phyloP scores from a whole-genome alignment of 495 filamentous ascomycete genomes.

The Xylaria longipes region DNA sequence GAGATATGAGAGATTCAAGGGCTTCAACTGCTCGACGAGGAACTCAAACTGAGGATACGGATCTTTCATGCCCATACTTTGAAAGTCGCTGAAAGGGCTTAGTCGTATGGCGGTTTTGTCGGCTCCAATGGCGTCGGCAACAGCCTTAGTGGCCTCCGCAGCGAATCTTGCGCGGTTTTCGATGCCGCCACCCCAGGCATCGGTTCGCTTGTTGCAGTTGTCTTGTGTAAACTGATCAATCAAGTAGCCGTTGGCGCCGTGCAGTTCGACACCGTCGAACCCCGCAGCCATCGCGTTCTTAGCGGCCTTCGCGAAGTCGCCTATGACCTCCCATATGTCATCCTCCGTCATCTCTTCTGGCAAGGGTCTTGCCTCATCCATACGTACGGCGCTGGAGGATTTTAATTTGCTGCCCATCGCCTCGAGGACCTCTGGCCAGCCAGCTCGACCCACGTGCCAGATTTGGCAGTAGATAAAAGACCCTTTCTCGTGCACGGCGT shows the following conservation, averaged over 20 bases:
- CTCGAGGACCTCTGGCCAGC: slow-evolving; percentile 46
- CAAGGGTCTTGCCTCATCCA: slow-evolving; percentile 24
- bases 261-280: slow-evolving; percentile 64
- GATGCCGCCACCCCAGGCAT: slow-evolving; percentile 58
- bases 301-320: slow-evolving; percentile 45
- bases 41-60: slow-evolving; percentile 64
- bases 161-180: slow-evolving; percentile 58
- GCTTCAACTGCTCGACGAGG: slow-evolving; percentile 57
- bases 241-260: slow-evolving; percentile 64
- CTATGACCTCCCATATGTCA: slow-evolving; percentile 51
- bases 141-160: slow-evolving; percentile 53
- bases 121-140: slow-evolving; percentile 43
- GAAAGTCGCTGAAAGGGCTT: slow-evolving; percentile 59
- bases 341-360: slow-evolving; percentile 54
- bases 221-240: slow-evolving; percentile 61
- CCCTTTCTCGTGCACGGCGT: slow-evolving; percentile 61
- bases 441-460: slow-evolving; percentile 59
- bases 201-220: slow-evolving; percentile 58
- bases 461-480: slow-evolving; percentile 61
- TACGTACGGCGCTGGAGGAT: slow-evolving; percentile 29
- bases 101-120: slow-evolving; percentile 52
- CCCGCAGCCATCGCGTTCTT: slow-evolving; percentile 46
- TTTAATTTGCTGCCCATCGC: slow-evolving; percentile 38
- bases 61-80: slow-evolving; percentile 58
- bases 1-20: slow-evolving; percentile 56